These are phyloP conservation scores for Microsporum canis DNA, from an alignment of 2,329 filamentous ascomycete genomes.

Conservation along the genomic window DNA sequence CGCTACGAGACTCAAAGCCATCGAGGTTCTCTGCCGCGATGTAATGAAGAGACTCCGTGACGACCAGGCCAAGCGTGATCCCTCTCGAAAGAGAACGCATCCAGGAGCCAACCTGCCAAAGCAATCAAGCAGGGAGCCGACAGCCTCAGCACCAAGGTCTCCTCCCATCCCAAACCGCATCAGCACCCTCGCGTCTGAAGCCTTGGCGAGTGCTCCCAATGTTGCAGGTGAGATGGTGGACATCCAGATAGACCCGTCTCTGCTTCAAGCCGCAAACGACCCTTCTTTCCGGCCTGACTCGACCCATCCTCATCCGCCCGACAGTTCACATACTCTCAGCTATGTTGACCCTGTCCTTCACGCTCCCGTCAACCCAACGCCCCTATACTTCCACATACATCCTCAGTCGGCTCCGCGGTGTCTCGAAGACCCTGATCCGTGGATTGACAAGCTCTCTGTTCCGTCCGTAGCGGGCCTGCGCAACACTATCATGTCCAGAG, in stretches of 20 bases:
- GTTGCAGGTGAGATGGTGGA: constrained; percentile 35
- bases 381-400: constrained; percentile 60
- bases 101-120: not conserved
- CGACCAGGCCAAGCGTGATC: constrained; percentile 48
- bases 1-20: constrained; percentile 48
- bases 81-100: constrained; percentile 20
- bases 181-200: constrained; percentile 34
- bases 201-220: constrained; percentile 32
- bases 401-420: constrained; percentile 45
- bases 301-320: not conserved
- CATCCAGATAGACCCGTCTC: constrained; percentile 53
- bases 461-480: constrained; percentile 52
- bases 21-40: constrained; percentile 62
- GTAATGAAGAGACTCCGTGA: constrained; percentile 67
- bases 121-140: constrained; percentile 21
- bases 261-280: constrained; percentile 47
- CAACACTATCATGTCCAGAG: constrained; percentile 50
- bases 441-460: constrained; percentile 53
- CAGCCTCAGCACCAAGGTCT: constrained; percentile 17
- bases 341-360: constrained; percentile 30
- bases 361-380: constrained; percentile 33
- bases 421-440: constrained; percentile 38
- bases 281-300: constrained; percentile 26
- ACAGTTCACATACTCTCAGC: constrained; percentile 19
- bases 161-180: constrained; percentile 26